Percentiles rank a stretch among this genome's conserved stretches.
Conservation (phyloP, 352 stramenopile species). For the Pythium dissimile region DNA sequence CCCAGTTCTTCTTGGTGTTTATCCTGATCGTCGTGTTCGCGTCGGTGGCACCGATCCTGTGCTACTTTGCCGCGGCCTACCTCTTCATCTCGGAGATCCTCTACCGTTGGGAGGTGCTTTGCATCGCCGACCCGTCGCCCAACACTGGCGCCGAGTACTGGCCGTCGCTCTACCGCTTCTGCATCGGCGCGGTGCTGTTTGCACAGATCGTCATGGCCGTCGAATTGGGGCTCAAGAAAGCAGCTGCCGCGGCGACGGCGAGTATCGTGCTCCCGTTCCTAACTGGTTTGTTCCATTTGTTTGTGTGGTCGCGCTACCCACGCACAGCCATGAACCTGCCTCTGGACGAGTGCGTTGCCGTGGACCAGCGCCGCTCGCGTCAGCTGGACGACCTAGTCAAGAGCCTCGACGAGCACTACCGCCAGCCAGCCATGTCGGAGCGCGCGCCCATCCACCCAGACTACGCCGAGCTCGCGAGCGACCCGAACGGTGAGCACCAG, state of each 20-base stretch:
- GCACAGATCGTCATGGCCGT: conserved; percentile 77
- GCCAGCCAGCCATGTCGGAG: conserved; percentile 60
- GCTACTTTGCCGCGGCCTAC: conserved; percentile 72
- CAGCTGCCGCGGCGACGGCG: conserved; percentile 50
- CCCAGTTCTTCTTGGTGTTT: conserved; percentile 71
- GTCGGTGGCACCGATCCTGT: conserved; percentile 70
- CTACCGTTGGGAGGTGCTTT: conserved; percentile 70
- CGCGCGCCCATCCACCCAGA: conserved; percentile 66
- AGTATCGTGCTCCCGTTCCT: conserved; percentile 65
- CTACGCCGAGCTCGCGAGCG: conserved; percentile 66
- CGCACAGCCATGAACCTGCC: conserved; percentile 65
- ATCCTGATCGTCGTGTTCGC: conserved; percentile 78
- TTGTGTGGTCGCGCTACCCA: conserved; percentile 64
- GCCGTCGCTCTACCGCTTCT: conserved; percentile 79
- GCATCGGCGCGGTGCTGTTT: conserved; percentile 72
- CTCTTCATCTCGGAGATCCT: conserved; percentile 73
- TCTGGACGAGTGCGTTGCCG: conserved; percentile 68
- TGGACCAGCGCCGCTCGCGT: conserved; percentile 53
- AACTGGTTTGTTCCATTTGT: conserved; percentile 66
- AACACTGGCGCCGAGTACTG: conserved; percentile 69
- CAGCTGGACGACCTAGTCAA: conserved; percentile 56
- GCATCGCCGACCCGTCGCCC: conserved; percentile 65
- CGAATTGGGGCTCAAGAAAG: conserved; percentile 71
- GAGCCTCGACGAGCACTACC: conserved; percentile 63
- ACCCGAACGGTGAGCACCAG: conserved; percentile 58